These are phyloP conservation scores for Vigna mungo DNA, from an alignment of 306 rosid species.

Conservation along the genomic window DNA sequence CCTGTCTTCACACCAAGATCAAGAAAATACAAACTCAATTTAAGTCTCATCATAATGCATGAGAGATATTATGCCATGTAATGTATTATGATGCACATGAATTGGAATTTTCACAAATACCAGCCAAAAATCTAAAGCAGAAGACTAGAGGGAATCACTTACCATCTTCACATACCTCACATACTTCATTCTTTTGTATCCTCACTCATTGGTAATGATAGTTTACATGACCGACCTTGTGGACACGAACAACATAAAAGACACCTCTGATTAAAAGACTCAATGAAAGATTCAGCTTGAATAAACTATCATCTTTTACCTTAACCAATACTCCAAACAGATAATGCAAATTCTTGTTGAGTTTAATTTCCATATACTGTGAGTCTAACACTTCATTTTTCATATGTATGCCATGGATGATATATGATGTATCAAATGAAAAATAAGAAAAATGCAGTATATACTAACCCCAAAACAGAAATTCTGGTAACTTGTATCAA, in stretches of 20 bases:
- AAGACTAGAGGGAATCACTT: slow-evolving; percentile 34
- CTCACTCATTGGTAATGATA: slow-evolving; percentile 52
- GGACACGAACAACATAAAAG: slow-evolving; percentile 44
- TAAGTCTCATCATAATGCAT: slow-evolving; percentile 9
- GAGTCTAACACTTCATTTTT: background rate
- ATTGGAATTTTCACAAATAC: slow-evolving; percentile 10
- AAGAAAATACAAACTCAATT: slow-evolving; percentile 1
- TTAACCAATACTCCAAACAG: background rate
- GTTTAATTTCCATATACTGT: background rate
- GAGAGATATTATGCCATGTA: slow-evolving; percentile 18
- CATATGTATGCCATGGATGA: slow-evolving; percentile 33
- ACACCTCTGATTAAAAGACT: slow-evolving; percentile 44
- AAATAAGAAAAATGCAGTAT: slow-evolving; percentile 12
- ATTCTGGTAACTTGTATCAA: slow-evolving; percentile 48
- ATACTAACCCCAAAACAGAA: slow-evolving; percentile 89
- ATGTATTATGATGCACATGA: background rate
- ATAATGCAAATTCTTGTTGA: background rate
- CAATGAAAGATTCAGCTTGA: slow-evolving; percentile 17
- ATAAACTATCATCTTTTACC: slow-evolving; percentile 17
- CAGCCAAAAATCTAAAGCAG: background rate
- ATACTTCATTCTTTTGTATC: slow-evolving; percentile 45
- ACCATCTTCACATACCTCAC: slow-evolving; percentile 46
- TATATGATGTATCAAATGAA: background rate
- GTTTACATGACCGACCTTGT: slow-evolving; percentile 50
- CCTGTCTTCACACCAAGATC: slow-evolving; percentile 60